phyloP scores from a whole-genome alignment of 306 rosid species.

The Fagus sylvatica region DNA sequence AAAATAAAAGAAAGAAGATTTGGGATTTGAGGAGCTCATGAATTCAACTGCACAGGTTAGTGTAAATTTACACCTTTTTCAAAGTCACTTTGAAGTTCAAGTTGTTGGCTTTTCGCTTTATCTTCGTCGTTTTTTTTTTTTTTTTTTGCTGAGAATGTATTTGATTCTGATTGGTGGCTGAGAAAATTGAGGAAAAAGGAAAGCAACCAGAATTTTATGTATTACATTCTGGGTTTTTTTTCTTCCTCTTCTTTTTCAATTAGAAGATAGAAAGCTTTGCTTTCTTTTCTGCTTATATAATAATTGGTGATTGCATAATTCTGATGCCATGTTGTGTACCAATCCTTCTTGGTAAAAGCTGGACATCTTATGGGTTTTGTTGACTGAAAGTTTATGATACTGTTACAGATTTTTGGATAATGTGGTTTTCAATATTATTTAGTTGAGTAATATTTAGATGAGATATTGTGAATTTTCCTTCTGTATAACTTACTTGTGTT shows the following conservation, averaged over 20 bases:
- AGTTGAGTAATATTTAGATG: not conserved
- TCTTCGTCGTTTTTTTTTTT: not conserved
- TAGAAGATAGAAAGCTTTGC: conserved; percentile 2
- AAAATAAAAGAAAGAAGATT: not conserved
- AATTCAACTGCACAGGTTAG: conserved; percentile 28
- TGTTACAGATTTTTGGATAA: not conserved
- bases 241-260: not conserved
- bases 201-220: not conserved
- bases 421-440: conserved; percentile 4
- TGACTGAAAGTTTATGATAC: not conserved
- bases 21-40: conserved; percentile 19
- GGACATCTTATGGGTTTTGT: not conserved
- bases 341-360: not conserved
- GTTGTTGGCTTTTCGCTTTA: not conserved
- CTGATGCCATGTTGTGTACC: not conserved
- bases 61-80: conserved; percentile 1
- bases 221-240: not conserved
- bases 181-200: conserved; percentile 18
- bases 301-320: not conserved
- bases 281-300: not conserved
- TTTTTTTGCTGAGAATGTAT: not conserved
- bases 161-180: conserved; percentile 3
- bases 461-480: not conserved
- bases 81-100: not conserved
- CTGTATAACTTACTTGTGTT: not conserved